These are phyloP conservation scores for Scheffersomyces cryptocercus DNA, from an alignment of 1,139 yeast species.

Conservation along the genomic window DNA sequence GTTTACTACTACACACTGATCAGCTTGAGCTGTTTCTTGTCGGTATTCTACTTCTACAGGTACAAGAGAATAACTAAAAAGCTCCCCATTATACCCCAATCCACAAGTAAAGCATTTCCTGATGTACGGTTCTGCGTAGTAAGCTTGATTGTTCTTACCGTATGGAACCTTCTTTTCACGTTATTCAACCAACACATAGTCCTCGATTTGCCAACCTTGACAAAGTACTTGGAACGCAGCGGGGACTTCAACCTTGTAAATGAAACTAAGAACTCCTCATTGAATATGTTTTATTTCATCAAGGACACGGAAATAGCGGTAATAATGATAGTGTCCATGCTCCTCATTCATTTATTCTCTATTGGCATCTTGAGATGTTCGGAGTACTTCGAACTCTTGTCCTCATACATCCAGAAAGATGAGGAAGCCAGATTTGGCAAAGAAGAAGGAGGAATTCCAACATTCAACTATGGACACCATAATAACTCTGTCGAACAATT, in stretches of 20 bases:
- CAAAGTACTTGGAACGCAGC: not conserved
- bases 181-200: conserved; percentile 1
- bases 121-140: conserved; percentile 2
- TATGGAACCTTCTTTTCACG: conserved; percentile 3
- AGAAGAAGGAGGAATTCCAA: not conserved
- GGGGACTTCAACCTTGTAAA: not conserved
- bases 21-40: not conserved
- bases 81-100: conserved; percentile 1
- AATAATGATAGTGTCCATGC: conserved; percentile 12
- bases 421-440: not conserved
- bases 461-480: not conserved
- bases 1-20: not conserved
- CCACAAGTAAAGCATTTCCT: not conserved
- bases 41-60: not conserved
- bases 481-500: not conserved
- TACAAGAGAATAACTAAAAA: conserved; percentile 1
- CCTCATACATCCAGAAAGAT: not conserved
- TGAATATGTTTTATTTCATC: conserved; percentile 5
- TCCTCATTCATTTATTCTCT: conserved; percentile 12
- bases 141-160: conserved; percentile 1
- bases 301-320: conserved; percentile 15
- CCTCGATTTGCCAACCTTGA: conserved; percentile 2
- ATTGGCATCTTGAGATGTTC: conserved; percentile 14
- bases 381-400: conserved; percentile 14
- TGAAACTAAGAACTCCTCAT: not conserved